phyloP scores from a whole-genome alignment of 257 asterid genomes.

The Jacaranda mimosifolia region DNA sequence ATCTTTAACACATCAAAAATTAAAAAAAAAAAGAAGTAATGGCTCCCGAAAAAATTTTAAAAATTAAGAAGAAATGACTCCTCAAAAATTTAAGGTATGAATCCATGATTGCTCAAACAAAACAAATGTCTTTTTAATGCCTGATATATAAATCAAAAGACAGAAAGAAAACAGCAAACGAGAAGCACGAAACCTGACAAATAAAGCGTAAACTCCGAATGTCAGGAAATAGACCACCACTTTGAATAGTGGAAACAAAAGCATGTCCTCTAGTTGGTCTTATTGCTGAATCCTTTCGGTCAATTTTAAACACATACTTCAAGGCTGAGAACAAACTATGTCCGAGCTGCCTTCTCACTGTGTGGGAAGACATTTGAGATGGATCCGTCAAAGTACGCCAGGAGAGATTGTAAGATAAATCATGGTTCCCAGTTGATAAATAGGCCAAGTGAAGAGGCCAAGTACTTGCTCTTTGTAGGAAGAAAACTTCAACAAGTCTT shows the following conservation, averaged over 20 bases:
- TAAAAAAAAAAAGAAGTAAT: too few relatives aligned
- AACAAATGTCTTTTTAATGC: too few relatives aligned
- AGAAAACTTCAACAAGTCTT: conserved; percentile 73
- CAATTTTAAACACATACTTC: conserved; percentile 66
- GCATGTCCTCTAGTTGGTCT: conserved; percentile 76
- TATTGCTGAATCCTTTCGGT: conserved; percentile 58
- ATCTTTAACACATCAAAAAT: too few relatives aligned
- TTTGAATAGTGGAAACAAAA: conserved; percentile 59
- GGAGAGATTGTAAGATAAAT: conserved; percentile 63
- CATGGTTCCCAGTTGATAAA: conserved; percentile 64
- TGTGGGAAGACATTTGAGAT: conserved; percentile 60
- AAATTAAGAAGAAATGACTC: too few relatives aligned
- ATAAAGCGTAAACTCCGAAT: conserved; percentile 59
- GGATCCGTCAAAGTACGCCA: conserved; percentile 72
- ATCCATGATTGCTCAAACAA: too few relatives aligned
- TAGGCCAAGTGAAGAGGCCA: conserved; percentile 63
- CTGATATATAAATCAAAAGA: background rate
- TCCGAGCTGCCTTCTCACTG: conserved; percentile 76
- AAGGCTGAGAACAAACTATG: conserved; percentile 66
- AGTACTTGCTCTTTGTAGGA: conserved; percentile 63
- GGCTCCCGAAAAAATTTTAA: too few relatives aligned
- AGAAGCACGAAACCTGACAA: conserved; percentile 59
- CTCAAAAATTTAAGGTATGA: too few relatives aligned
- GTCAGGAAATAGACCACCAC: conserved; percentile 73
- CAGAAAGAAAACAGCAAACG: background rate